These are phyloP conservation scores for Pinus taeda DNA, from an alignment of 75 land plant species.

Conservation along the genomic window DNA sequence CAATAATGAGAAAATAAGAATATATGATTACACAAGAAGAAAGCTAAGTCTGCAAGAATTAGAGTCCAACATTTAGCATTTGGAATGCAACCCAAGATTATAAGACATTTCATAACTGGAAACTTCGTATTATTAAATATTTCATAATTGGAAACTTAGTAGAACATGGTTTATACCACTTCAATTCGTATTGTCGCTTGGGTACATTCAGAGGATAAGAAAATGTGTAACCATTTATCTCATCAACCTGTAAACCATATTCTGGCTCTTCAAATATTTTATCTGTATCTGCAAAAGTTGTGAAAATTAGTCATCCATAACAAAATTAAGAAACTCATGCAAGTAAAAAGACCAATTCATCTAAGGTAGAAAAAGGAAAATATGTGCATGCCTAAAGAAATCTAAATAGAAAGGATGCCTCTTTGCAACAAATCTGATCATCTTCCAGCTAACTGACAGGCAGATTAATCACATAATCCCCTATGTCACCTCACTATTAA, in stretches of 20 bases:
- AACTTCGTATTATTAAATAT: too few relatives aligned
- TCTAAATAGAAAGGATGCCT: not conserved
- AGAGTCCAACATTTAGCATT: not conserved
- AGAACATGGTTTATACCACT: slow-evolving; percentile 43
- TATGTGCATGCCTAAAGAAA: not conserved
- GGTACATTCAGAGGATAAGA: slow-evolving; percentile 55
- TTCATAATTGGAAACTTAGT: not conserved
- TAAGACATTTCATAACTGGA: not conserved
- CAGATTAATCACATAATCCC: not conserved
- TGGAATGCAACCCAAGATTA: not conserved
- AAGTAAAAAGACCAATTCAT: not conserved
- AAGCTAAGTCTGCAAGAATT: not conserved
- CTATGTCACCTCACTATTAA: not conserved
- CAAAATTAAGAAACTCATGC: not conserved
- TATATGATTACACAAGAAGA: slow-evolving; percentile 7
- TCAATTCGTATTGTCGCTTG: slow-evolving; percentile 42
- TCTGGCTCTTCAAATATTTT: slow-evolving; percentile 34
- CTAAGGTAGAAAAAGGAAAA: not conserved
- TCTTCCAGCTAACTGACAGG: not conserved
- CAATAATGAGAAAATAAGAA: not conserved
- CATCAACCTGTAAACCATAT: slow-evolving; percentile 55
- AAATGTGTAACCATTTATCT: slow-evolving; percentile 78
- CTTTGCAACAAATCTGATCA: not conserved
- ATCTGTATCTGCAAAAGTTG: slow-evolving; percentile 13
- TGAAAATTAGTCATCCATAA: not conserved